phyloP scores from a whole-genome alignment of 139 green algal species.

The Haematococcus lacustris region DNA sequence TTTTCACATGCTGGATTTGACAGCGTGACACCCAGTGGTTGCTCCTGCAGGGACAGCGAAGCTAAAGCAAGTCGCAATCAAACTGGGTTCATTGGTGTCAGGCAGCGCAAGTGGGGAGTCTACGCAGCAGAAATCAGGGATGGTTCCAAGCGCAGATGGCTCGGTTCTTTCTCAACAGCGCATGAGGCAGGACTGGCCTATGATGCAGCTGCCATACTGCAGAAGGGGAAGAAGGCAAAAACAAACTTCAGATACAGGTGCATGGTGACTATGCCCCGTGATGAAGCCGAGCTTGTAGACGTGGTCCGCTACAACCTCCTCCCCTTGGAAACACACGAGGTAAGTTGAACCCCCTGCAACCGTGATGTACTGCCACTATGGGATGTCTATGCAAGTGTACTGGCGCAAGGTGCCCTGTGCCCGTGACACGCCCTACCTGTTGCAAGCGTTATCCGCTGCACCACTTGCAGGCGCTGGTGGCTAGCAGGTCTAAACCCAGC shows the following conservation, averaged over 20 bases:
- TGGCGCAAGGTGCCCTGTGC: too few species aligned
- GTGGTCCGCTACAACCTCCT: background rate
- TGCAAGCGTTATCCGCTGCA: too few species aligned
- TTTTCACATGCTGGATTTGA: too few species aligned
- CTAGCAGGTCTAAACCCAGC: too few species aligned
- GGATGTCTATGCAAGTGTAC: too few species aligned
- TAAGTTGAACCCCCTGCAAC: too few species aligned
- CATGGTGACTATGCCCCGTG: constrained; percentile 12
- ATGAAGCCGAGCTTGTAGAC: background rate
- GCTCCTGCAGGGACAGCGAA: too few species aligned
- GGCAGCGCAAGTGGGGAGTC: constrained; percentile 70
- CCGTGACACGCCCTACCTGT: too few species aligned
- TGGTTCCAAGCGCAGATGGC: constrained; percentile 60
- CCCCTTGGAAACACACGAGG: too few species aligned
- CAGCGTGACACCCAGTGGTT: too few species aligned
- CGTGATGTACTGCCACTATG: too few species aligned
- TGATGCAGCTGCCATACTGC: constrained; percentile 64
- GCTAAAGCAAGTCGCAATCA: constrained; percentile 53
- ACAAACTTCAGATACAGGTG: constrained; percentile 67
- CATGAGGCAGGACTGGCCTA: constrained; percentile 68
- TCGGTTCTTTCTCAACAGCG: constrained; percentile 62
- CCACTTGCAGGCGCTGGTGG: too few species aligned
- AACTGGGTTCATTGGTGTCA: constrained; percentile 64
- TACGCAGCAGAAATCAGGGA: constrained; percentile 80
- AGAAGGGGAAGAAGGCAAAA: constrained; percentile 57